Percentiles rank a stretch among this genome's conserved stretches.
Evolutionary conservation across 2,329 filamentous ascomycete genomes (phyloP).

Genomic region (Microsporum canis): DNA sequence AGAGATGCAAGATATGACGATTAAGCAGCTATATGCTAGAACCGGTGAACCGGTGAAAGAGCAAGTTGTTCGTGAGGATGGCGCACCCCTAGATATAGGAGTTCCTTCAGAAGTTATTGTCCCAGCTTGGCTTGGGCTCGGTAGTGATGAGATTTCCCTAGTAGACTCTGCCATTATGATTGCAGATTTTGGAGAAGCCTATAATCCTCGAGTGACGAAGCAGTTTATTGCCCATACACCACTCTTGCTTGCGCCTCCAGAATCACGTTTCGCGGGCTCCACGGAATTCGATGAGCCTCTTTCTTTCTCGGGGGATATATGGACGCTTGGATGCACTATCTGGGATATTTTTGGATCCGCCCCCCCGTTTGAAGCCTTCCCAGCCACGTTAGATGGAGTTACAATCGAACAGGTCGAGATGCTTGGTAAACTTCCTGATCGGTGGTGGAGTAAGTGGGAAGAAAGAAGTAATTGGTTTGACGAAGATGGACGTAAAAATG

Average conservation of each 20-base stretch:
- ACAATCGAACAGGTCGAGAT: conserved; percentile 21
- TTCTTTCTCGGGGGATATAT: conserved; percentile 26
- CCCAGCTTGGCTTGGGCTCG: conserved; percentile 18
- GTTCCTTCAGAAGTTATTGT: conserved; percentile 17
- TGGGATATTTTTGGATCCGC: conserved; percentile 24
- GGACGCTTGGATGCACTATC: conserved; percentile 28
- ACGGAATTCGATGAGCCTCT: conserved; percentile 16
- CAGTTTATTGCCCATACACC: conserved; percentile 15
- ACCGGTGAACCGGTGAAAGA: conserved; percentile 16
- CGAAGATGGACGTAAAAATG: conserved; percentile 10
- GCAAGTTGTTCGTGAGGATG: conserved; percentile 17
- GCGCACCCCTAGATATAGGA: conserved; percentile 13
- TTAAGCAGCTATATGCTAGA: conserved; percentile 16
- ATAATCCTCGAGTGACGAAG: conserved; percentile 12
- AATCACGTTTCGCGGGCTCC: conserved; percentile 10
- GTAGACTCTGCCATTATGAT: conserved; percentile 19
- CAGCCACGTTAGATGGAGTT: conserved; percentile 16
- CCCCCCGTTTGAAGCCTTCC: conserved; percentile 17
- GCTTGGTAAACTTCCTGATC: conserved; percentile 18
- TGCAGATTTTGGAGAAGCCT: conserved; percentile 22
- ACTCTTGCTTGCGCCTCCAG: conserved; percentile 12
- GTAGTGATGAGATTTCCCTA: conserved; percentile 18
- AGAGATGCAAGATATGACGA: conserved; percentile 16
- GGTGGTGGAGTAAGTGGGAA: conserved; percentile 14
- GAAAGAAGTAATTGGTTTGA: conserved; percentile 11